Evolutionary conservation across 257 asterid genomes (phyloP), one percentile per base, ranked within the genome.

Genomic region (Primulina huaijiensis): DNA sequence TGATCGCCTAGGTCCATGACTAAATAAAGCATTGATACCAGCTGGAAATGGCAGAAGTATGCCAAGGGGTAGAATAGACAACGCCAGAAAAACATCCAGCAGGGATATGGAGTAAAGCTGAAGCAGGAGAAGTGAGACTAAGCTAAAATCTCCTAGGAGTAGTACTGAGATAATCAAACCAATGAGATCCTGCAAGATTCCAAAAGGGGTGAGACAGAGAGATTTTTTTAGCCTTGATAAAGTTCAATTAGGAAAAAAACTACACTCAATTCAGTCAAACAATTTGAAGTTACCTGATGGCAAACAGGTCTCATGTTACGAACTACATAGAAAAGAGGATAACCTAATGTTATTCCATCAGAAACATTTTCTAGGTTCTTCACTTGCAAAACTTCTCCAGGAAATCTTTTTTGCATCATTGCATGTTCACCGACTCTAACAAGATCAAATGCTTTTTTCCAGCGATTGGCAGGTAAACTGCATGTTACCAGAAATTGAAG

Each of bases 11-110:
- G 95, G 95, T 63, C 93, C 95, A 21, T 89, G 93, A 81, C 95
- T 89, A 69, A 91, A 91, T 72, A 91, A 82, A 27, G 97, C 93
- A 79, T 83, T 87, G 79, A 89, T 86, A 69, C 95, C 97, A 78
- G 90, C 90, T 33, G 97, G 97, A 75, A 91, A 91, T 21, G 96
- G 96, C 68, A 91, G 88, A 71, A 91, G 80, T 78, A 89, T 84
- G 78, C 93, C 93, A 30, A 89, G 83, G 71, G 97, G 97, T 72
- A 89, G 89, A 80, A 91, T 81, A 68, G 80, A 83, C 72, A 91
- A 82, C 65, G 78, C 90, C 82, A 84, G 73, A 72, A 86, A 75
- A 74, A 86, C 87, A 74, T 79, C 90, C 86, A 79, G 70, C 76
- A 83, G 37, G 40, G 96, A 86, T 75, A 83, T 83, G 62, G 97